A percentile compares a stretch with the other conserved stretches of the same genome.
Evolutionary conservation across 2,329 filamentous ascomycete species (phyloP).

Genomic region (Alternaria arbusti): DNA sequence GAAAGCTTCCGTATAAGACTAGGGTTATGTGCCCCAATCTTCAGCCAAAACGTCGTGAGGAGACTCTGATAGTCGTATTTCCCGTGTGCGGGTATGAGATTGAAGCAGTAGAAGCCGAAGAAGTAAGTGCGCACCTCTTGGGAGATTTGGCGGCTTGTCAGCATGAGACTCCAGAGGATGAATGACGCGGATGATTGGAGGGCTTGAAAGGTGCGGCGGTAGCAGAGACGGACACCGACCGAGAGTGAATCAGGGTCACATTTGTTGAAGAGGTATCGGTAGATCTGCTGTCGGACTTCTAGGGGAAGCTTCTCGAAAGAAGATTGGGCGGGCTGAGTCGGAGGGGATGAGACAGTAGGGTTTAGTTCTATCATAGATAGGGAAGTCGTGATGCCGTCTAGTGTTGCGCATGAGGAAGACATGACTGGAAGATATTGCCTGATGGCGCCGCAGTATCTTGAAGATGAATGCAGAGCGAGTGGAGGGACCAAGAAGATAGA

Average conservation of each 20-base stretch:
- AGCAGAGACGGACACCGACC: background rate
- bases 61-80: background rate
- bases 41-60: background rate
- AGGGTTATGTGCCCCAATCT: background rate
- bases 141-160: background rate
- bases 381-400: background rate
- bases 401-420: background rate
- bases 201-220: background rate
- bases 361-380: background rate
- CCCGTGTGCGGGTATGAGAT: background rate
- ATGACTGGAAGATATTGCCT: background rate
- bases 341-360: background rate
- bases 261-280: background rate
- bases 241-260: background rate
- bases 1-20: background rate
- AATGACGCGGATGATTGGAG: background rate
- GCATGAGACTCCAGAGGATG: background rate
- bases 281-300: background rate
- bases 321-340: background rate
- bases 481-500: background rate
- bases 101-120: background rate
- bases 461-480: background rate
- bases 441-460: background rate
- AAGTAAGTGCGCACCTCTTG: background rate
- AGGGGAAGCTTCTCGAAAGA: background rate